Conservation (phyloP, 2,329 filamentous ascomycete species). For the Stachybotrys chlorohalonatus region DNA sequence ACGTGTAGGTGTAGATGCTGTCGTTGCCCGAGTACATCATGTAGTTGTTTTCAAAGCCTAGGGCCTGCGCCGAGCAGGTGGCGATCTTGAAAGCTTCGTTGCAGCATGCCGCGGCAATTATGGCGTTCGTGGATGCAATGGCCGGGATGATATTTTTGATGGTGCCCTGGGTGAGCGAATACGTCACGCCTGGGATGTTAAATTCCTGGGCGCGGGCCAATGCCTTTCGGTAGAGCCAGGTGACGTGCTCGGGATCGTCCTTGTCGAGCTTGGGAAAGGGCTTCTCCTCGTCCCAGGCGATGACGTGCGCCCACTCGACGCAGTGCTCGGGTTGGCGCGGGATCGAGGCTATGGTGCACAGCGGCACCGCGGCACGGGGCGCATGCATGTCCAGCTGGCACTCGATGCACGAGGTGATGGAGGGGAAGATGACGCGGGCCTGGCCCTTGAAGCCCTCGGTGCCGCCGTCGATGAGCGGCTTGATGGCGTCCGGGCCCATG, state of each 20-base stretch:
- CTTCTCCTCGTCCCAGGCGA: slow-evolving; percentile 86
- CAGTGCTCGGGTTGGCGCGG: slow-evolving; percentile 96
- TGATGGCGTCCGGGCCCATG: slow-evolving; percentile 74
- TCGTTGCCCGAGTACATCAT: slow-evolving; percentile 99
- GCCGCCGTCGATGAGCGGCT: slow-evolving; percentile 91
- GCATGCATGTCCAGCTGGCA: slow-evolving; percentile 98
- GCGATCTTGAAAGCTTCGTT: slow-evolving; percentile 96
- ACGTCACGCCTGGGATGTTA: slow-evolving; percentile 85
- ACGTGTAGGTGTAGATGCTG: slow-evolving; percentile 94
- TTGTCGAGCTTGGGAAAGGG: slow-evolving; percentile 83
- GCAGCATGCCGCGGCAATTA: slow-evolving; percentile 90
- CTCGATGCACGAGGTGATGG: slow-evolving; percentile 92
- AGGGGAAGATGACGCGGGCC: slow-evolving; percentile 82
- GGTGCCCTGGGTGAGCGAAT: slow-evolving; percentile 91
- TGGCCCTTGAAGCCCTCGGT: slow-evolving; percentile 99
- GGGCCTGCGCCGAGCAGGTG: slow-evolving; percentile 68
- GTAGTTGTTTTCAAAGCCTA: slow-evolving; percentile 78
- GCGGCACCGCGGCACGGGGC: slow-evolving; percentile 88
- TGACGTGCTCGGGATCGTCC: slow-evolving; percentile 92
- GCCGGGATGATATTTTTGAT: slow-evolving; percentile 99
- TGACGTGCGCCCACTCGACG: slow-evolving; percentile 97
- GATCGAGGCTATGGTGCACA: slow-evolving; percentile 94
- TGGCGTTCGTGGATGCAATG: slow-evolving; percentile 95
- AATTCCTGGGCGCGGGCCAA: slow-evolving; percentile 76
- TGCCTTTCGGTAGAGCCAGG: slow-evolving; percentile 89